Percentiles rank a stretch among this genome's conserved stretches.
Evolutionary conservation across 768 basidiomycete genomes (phyloP).

Genomic region (Podaxis pistillaris): DNA sequence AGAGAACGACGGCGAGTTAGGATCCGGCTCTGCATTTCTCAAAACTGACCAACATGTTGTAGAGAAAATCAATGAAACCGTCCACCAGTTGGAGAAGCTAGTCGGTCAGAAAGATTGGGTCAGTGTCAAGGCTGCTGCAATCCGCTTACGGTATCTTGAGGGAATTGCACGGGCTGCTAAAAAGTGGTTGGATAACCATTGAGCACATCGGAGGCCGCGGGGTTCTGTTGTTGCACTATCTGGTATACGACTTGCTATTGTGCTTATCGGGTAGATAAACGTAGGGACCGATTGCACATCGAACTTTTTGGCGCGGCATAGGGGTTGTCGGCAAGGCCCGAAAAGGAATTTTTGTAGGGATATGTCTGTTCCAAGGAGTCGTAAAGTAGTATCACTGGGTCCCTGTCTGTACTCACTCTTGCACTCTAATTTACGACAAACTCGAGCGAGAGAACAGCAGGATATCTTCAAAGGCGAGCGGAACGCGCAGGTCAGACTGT

Average conservation of each 20-base stretch:
- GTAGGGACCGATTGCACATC: background rate
- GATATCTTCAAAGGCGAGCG: background rate
- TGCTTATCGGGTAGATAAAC: background rate
- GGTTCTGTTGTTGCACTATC: too few relatives aligned
- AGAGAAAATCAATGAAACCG: constrained; percentile 54
- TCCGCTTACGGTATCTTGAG: constrained; percentile 73
- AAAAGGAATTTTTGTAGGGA: constrained; percentile 1
- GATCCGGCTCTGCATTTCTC: background rate
- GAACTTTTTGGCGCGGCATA: background rate
- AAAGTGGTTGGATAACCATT: constrained; percentile 33
- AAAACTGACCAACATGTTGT: constrained; percentile 6
- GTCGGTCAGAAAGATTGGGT: constrained; percentile 56
- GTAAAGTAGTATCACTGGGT: background rate
- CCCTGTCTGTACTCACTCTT: background rate
- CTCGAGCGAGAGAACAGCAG: background rate
- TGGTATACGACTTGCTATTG: too few relatives aligned
- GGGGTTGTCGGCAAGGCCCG: constrained; percentile 13
- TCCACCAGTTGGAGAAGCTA: constrained; percentile 44
- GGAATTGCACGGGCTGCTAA: constrained; percentile 57
- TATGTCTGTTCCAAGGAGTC: background rate
- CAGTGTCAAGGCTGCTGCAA: constrained; percentile 53
- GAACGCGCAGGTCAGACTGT: constrained; percentile 18
- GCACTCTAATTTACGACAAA: background rate
- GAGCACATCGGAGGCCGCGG: background rate
- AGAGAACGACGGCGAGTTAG: constrained; percentile 51